Conservation (phyloP, 495 filamentous ascomycete species). For the Physcia stellaris region DNA sequence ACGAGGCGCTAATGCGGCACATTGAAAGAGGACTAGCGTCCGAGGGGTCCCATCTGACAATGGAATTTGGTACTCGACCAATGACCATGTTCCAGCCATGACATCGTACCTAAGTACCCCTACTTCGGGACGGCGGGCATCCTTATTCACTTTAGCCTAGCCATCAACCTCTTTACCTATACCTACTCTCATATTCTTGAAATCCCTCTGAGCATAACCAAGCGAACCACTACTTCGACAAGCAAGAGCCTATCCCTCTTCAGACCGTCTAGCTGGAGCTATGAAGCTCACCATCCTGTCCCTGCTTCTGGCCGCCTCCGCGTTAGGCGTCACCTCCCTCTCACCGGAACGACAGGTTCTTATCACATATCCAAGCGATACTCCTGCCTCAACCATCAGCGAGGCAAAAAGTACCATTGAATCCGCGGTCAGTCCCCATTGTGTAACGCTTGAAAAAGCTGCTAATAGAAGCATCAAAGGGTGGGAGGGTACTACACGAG, state of each 20-base stretch:
- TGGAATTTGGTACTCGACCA: too few species aligned
- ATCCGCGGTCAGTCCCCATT: conserved; percentile 40
- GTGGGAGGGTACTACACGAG: conserved; percentile 34
- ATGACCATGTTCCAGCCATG: too few species aligned
- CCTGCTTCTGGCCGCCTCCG: conserved; percentile 32
- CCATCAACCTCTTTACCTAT: too few species aligned
- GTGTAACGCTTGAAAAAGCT: background rate
- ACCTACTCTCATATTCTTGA: background rate
- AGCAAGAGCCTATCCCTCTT: background rate
- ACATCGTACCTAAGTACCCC: too few species aligned
- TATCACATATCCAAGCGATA: conserved; percentile 60
- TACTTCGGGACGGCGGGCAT: too few species aligned
- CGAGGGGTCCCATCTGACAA: too few species aligned
- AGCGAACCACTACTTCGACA: background rate
- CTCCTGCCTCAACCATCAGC: conserved; percentile 52
- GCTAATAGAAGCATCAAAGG: background rate
- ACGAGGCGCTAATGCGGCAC: too few species aligned
- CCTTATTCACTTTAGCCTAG: too few species aligned
- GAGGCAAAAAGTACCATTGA: conserved; percentile 57
- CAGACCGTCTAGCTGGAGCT: too few species aligned
- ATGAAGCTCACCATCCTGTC: conserved; percentile 48
- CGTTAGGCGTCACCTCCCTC: conserved; percentile 30
- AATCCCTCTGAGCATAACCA: background rate
- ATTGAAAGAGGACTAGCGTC: too few species aligned
- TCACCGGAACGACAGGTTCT: conserved; percentile 57